These are phyloP conservation scores for Suhomyces kilbournensis DNA, from an alignment of 805 yeast genomes.

Conservation along the genomic window DNA sequence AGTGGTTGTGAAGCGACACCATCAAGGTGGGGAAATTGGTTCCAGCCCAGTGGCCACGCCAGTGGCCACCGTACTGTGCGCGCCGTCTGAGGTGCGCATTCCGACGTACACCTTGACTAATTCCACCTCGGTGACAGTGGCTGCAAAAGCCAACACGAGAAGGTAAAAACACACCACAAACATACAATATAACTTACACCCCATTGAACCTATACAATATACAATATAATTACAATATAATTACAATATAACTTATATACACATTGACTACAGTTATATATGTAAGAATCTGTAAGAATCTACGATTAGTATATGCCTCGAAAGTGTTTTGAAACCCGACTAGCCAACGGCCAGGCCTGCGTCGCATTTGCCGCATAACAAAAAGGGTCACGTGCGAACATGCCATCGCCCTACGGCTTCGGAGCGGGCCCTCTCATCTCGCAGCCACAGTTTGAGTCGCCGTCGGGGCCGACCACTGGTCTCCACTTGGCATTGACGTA, in stretches of 20 bases:
- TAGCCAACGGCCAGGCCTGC: too few species aligned
- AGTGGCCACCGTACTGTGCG: neutral
- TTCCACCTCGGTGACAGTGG: slow-evolving; percentile 4
- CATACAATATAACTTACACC: too few species aligned
- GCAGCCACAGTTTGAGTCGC: neutral
- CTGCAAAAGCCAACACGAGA: neutral
- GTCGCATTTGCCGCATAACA: too few species aligned
- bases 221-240: too few species aligned
- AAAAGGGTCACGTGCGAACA: neutral
- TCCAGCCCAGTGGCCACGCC: too few species aligned
- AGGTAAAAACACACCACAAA: neutral
- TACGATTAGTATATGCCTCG: too few species aligned
- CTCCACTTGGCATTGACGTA: too few species aligned
- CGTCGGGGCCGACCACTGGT: neutral
- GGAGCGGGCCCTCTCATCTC: neutral
- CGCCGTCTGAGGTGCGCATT: neutral
- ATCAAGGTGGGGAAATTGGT: slow-evolving; percentile 17
- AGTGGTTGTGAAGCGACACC: slow-evolving; percentile 27
- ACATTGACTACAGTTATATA: too few species aligned
- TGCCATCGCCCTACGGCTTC: neutral
- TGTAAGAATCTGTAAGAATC: too few species aligned
- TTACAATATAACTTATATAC: too few species aligned
- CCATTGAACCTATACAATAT: too few species aligned
- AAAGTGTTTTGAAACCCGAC: too few species aligned
- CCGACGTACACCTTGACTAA: neutral